These are phyloP conservation scores for Thermomyces lanuginosus DNA, from an alignment of 2,329 filamentous ascomycete species.

Conservation along the genomic window DNA sequence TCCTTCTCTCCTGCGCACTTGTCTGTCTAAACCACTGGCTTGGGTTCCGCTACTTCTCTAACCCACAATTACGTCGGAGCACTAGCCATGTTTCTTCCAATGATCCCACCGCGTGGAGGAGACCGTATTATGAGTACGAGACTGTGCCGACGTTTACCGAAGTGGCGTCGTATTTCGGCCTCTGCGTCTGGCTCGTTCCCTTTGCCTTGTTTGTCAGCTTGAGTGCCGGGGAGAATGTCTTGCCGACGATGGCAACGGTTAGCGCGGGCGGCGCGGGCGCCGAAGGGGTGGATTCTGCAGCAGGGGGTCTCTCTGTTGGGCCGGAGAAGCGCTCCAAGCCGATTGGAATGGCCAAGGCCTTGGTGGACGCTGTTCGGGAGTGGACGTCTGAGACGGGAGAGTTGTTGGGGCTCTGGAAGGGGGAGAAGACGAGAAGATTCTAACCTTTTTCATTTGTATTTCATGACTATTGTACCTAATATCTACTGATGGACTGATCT, in stretches of 20 bases:
- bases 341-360: conserved; percentile 46
- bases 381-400: conserved; percentile 48
- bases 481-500: neutral
- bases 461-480: neutral
- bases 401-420: conserved; percentile 46
- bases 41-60: conserved; percentile 90
- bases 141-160: conserved; percentile 70
- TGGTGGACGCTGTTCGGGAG: conserved; percentile 42
- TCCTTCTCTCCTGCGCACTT: conserved; percentile 66
- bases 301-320: conserved; percentile 11
- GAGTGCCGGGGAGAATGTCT: conserved; percentile 83
- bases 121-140: conserved; percentile 26
- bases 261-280: conserved; percentile 36
- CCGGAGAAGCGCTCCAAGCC: conserved; percentile 31
- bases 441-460: conserved; percentile 8
- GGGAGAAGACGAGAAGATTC: conserved; percentile 37
- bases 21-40: conserved; percentile 84
- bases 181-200: conserved; percentile 92
- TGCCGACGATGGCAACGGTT: conserved; percentile 79
- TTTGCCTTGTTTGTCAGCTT: conserved; percentile 91
- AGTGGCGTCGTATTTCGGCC: conserved; percentile 87
- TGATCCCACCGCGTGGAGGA: conserved; percentile 17
- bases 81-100: conserved; percentile 21
- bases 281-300: neutral
- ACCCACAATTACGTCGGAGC: too few relatives aligned